phyloP scores from a whole-genome alignment of 176 grass and related monocot species.

The Avena atlantica region DNA sequence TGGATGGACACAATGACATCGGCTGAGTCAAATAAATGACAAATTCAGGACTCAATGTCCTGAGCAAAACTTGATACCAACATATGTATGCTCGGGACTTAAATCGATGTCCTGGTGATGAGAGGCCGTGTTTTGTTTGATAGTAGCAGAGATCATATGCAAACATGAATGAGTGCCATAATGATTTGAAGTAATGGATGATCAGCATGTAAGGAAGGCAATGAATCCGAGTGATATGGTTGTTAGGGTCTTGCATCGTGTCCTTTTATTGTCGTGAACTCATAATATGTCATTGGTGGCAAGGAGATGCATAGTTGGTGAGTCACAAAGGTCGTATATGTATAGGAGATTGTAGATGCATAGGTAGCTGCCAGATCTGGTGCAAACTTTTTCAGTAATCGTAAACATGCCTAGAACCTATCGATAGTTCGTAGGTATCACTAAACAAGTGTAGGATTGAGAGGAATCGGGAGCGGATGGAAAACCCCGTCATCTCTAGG shows the following conservation, averaged over 20 bases:
- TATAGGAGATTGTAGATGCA: background rate
- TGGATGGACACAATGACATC: too few relatives aligned
- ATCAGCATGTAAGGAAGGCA: background rate
- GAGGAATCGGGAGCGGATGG: background rate
- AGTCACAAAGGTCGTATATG: background rate
- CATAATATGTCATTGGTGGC: background rate
- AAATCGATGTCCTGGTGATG: background rate
- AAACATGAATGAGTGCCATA: background rate
- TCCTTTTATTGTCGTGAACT: too few relatives aligned
- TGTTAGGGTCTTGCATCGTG: background rate
- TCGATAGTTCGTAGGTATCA: background rate
- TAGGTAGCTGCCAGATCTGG: background rate
- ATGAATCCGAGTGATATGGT: background rate
- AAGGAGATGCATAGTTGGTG: background rate
- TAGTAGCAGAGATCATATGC: background rate
- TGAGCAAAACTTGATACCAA: too few relatives aligned
- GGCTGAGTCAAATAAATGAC: too few relatives aligned
- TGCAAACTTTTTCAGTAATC: background rate
- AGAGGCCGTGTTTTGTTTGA: background rate
- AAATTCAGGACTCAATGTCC: too few relatives aligned
- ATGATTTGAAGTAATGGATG: background rate
- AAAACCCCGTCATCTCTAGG: background rate
- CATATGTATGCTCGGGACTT: too few relatives aligned
- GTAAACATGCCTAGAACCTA: background rate
- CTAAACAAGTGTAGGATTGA: background rate